Evolutionary conservation across 257 asterid species (phyloP), one percentile per base, ranked within the genome.

Genomic region (Solanum virginianum): DNA sequence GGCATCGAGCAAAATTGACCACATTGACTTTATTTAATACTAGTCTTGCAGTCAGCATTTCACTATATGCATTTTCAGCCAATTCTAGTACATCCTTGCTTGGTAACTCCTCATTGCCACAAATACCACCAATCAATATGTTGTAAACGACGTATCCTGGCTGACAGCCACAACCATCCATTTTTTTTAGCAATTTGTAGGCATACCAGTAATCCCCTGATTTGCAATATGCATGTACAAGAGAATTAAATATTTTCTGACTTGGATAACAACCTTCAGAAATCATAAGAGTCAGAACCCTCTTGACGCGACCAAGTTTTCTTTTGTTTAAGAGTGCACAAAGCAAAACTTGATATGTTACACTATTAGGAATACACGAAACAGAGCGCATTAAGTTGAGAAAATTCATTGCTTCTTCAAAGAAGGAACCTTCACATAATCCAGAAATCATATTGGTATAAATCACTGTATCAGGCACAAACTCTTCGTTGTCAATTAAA

Each of bases 331-430:
- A 89, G 83, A 96, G 94, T 69, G 95, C 98, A 87, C 97, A 94
- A 29, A 96, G 94, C 87, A 96, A 86, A 87, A 92, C 80, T 91
- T 83, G 92, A 88, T 94, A 96, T 1, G 99, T 96, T 75, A 91
- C 89, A 80, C 85, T 91, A 89, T 96, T 96, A 84, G 99, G 99
- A 85, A 92, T 86, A 85, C 98, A 96, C 3, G 98, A 93, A 88
- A 84, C 75, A 17, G 92, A 87, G 60, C 98, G 90, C 99, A 96
- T 95, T 86, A 92, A 84, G 86, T 87, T 87, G 92, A 96, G 90
- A 86, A 95, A 91, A 75, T 95, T 94, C 99, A 96, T 95, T 82
- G 98, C 98, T 91, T 95, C 99, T 85, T 92, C 98, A 86, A 96
- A 96, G 87, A 91, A 88, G 14, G 97, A 96, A 80, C 94, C 98